Evolutionary conservation across 352 stramenopile species (phyloP), one percentile per base, ranked within the genome.

Genomic region (Phytophthora ohioensis): DNA sequence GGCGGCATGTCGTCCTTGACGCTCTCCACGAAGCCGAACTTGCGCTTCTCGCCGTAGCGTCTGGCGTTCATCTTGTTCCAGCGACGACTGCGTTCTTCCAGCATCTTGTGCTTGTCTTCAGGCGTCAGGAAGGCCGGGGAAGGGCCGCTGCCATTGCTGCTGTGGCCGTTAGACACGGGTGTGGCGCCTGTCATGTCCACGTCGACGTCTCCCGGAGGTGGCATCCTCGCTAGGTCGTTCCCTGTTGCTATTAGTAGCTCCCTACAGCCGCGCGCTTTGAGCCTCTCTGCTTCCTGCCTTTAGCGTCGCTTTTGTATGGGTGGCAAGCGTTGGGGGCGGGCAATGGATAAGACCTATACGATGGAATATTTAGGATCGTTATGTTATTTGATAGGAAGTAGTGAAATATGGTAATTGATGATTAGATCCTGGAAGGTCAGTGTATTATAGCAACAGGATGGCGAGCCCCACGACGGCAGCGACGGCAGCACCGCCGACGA

Each of bases 41-140:
- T 97, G 69, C 91, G 88, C 78, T 98, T 98, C 67, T 97, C 88
- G 56, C 94, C 91, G 80, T 99, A 99, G 10, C 93, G 90, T 79
- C 98, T 98, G 32, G 85, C 87, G 75, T 99, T 98, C 75, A 94
- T 90, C 64, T 96, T 96, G 54, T 80, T 73, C 89, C 89, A 96
- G 54, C 87, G 87, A 9, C 85, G 85, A 64, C 87, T 91, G 52
- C 89, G 89, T 73, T 96, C 89, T 47, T 95, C 87, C 34, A 96
- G 67, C 73, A 87, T 77, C 72, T 82, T 73, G 13, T 82, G 73
- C 63, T 88, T 84, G 60, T 90, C 78, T 36, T 93, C 84, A 5
- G 87, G 58, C 11, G 66, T 69, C 36, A 76, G 47, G n/a, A 73
- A 73, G 31, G 58, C 57, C 21, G 54, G 13, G 55, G 57, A 56